Conservation (phyloP, 345 rosid species). For the Hibiscus mutabilis region DNA sequence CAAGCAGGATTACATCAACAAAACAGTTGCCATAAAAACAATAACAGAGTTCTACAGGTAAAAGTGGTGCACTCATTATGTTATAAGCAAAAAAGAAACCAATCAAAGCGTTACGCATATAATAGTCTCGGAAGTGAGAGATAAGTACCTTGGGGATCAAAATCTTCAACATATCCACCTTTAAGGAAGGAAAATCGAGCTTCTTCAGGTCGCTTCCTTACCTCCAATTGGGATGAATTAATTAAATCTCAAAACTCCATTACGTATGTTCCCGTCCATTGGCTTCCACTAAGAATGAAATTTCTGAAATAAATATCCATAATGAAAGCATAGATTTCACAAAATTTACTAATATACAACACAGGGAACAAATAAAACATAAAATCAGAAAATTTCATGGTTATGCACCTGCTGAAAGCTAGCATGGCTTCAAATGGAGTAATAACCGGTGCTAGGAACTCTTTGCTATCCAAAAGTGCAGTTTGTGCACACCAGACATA, state of each 20-base stretch:
- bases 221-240: slow-evolving; percentile 33
- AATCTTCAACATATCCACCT: slow-evolving; percentile 78
- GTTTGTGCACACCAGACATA: slow-evolving; percentile 88
- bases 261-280: slow-evolving; percentile 85
- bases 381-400: background rate
- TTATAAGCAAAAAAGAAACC: background rate
- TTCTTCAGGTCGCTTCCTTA: slow-evolving; percentile 46
- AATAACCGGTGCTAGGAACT: slow-evolving; percentile 83
- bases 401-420: slow-evolving; percentile 71
- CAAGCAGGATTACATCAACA: no score
- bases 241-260: slow-evolving; percentile 75
- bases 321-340: background rate
- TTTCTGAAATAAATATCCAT: background rate
- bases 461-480: slow-evolving; percentile 88
- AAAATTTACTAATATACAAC: background rate
- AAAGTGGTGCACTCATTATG: background rate
- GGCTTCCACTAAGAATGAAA: slow-evolving; percentile 52
- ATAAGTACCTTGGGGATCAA: slow-evolving; percentile 36
- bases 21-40: background rate
- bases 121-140: background rate
- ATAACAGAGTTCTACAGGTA: background rate
- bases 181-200: slow-evolving; percentile 79
- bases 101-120: background rate
- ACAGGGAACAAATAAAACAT: background rate
- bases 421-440: slow-evolving; percentile 88